Conservation (phyloP, 495 filamentous ascomycete genomes). For the Aspergillus heteromorphus region DNA sequence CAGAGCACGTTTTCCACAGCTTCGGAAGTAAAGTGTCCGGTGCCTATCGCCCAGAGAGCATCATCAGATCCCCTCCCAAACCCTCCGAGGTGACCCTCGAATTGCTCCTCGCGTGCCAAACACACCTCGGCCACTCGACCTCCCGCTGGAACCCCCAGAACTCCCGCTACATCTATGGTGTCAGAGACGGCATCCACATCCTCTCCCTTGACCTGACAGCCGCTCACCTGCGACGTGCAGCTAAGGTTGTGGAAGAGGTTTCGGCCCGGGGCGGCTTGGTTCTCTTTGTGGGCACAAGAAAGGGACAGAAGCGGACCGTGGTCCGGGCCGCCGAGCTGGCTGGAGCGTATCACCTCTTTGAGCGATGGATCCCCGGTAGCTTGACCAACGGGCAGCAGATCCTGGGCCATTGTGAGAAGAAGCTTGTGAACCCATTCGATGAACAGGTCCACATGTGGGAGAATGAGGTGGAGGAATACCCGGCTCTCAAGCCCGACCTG, state of each 20-base stretch:
- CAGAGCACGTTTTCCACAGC: slow-evolving; percentile 29
- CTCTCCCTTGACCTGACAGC: slow-evolving; percentile 85
- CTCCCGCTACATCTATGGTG: slow-evolving; percentile 89
- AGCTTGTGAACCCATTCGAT: slow-evolving; percentile 69
- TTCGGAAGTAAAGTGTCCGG: slow-evolving; percentile 26
- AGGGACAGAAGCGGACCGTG: slow-evolving; percentile 70
- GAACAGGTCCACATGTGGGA: slow-evolving; percentile 59
- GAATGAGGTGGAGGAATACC: slow-evolving; percentile 52
- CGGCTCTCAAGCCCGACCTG: slow-evolving; percentile 75
- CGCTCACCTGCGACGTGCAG: slow-evolving; percentile 81
- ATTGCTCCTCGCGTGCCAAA: slow-evolving; percentile 83
- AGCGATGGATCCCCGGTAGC: slow-evolving; percentile 85
- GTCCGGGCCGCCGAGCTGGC: slow-evolving; percentile 76
- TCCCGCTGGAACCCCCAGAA: slow-evolving; percentile 95
- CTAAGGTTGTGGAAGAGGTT: slow-evolving; percentile 82
- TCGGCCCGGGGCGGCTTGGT: slow-evolving; percentile 77
- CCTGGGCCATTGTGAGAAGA: slow-evolving; percentile 56
- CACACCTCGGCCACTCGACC: slow-evolving; percentile 86
- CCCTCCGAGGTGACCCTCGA: slow-evolving; percentile 82
- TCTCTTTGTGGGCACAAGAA: slow-evolving; percentile 83
- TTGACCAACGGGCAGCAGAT: slow-evolving; percentile 94
- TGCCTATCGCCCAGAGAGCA: slow-evolving; percentile 58
- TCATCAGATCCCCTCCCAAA: slow-evolving; percentile 65
- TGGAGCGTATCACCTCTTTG: slow-evolving; percentile 80
- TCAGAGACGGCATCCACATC: slow-evolving; percentile 86